Percentiles rank a stretch among this genome's conserved stretches.
Evolutionary conservation across 73 alveolate genomes (phyloP).

Genomic region (Blepharisma stoltei): DNA sequence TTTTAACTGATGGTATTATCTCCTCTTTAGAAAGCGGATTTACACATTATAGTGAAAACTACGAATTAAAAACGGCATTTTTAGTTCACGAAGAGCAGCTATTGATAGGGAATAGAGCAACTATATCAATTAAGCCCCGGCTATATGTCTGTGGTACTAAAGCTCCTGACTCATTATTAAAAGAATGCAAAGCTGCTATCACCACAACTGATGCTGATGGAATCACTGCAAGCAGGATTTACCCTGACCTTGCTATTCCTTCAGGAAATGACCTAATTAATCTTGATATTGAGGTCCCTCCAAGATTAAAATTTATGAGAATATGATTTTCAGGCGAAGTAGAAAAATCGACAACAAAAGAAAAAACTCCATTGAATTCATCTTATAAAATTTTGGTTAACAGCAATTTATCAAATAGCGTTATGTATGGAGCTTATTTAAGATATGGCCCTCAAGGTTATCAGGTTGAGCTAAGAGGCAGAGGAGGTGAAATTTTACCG

Average conservation of each 20-base stretch:
- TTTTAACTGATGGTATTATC: background rate
- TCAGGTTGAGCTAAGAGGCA: slow-evolving; percentile 21
- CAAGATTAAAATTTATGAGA: slow-evolving; percentile 27
- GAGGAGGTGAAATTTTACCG: slow-evolving; percentile 1
- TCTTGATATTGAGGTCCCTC: slow-evolving; percentile 53
- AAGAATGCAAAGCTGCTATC: slow-evolving; percentile 40
- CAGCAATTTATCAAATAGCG: slow-evolving; percentile 30
- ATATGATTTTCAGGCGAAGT: slow-evolving; percentile 31
- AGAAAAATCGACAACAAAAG: background rate
- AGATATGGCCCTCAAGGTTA: background rate
- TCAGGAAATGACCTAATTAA: slow-evolving; percentile 10
- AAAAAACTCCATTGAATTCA: slow-evolving; percentile 3
- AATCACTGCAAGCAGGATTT: slow-evolving; percentile 40
- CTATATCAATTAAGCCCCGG: slow-evolving; percentile 44
- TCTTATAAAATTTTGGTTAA: slow-evolving; percentile 30
- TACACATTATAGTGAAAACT: slow-evolving; percentile 7
- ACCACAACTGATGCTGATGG: slow-evolving; percentile 36
- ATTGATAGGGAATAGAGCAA: slow-evolving; percentile 53
- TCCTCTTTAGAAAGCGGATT: background rate
- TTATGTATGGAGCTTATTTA: slow-evolving; percentile 4
- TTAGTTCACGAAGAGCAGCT: slow-evolving; percentile 31
- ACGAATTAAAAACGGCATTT: background rate
- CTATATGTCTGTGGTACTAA: slow-evolving; percentile 33
- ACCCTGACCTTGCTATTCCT: slow-evolving; percentile 35
- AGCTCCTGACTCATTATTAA: slow-evolving; percentile 34